Evolutionary conservation across 2,329 filamentous ascomycete species (phyloP).

Genomic region (Colletotrichum zoysiae): DNA sequence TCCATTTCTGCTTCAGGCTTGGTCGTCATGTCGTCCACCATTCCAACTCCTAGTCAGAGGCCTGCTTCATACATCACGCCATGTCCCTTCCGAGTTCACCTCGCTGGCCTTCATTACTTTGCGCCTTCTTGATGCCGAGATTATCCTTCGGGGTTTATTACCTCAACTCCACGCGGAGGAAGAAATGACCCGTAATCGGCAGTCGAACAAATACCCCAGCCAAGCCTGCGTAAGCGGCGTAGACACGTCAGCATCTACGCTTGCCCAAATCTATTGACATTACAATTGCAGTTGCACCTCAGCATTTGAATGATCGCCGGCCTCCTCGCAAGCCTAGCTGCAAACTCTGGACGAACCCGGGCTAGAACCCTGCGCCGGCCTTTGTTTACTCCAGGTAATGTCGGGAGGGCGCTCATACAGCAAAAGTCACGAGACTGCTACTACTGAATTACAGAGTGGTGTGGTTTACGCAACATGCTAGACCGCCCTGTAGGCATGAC

Average conservation of each 20-base stretch:
- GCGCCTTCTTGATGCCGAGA: slow-evolving; percentile 12
- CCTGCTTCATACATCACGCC: slow-evolving; percentile 3
- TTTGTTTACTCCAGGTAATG: not conserved
- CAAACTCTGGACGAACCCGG: not conserved
- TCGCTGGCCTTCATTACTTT: not conserved
- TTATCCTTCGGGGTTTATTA: slow-evolving; percentile 17
- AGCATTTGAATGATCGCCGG: not conserved
- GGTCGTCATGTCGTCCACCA: not conserved
- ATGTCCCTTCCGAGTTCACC: slow-evolving; percentile 11
- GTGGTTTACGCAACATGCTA: not conserved
- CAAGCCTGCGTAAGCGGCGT: slow-evolving; percentile 3
- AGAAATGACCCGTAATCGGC: not conserved
- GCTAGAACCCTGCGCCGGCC: not conserved
- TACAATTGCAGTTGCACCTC: not conserved
- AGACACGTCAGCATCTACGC: not conserved
- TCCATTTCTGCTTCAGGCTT: slow-evolving; percentile 17
- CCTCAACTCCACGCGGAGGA: slow-evolving; percentile 24
- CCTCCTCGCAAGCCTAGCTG: not conserved
- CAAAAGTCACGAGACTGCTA: not conserved
- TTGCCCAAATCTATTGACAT: not conserved
- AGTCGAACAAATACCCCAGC: not conserved
- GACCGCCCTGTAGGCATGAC: slow-evolving; percentile 8
- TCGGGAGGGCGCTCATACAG: not conserved
- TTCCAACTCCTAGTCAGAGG: not conserved
- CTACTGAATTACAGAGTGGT: not conserved